Conservation (phyloP, 1,284 basidiomycete genomes). For the Cryptococcus neoformans region DNA sequence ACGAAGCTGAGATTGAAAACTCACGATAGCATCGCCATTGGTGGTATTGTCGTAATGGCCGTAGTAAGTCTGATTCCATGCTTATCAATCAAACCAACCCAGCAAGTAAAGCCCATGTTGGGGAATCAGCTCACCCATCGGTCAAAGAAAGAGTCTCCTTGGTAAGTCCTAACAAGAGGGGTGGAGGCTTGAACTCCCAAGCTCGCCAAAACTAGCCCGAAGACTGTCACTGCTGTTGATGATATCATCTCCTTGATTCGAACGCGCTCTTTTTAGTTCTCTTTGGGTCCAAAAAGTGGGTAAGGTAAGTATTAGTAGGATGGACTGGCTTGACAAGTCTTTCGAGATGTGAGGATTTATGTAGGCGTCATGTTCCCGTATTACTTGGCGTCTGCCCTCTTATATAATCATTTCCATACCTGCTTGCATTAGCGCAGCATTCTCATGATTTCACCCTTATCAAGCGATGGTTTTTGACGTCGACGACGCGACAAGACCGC, state of each 20-base stretch:
- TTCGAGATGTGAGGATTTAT: too few relatives aligned
- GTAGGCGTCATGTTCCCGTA: too few relatives aligned
- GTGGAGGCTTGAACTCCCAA: constrained; percentile 5
- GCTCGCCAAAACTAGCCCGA: constrained; percentile 4
- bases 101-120: not conserved
- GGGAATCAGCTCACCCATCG: constrained; percentile 16
- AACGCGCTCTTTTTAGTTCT: not conserved
- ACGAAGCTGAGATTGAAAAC: not conserved
- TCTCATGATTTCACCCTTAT: too few relatives aligned
- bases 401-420: too few relatives aligned
- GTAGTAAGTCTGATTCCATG: constrained; percentile 10
- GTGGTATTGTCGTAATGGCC: constrained; percentile 16
- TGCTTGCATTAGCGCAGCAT: too few relatives aligned
- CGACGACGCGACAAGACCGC: too few relatives aligned
- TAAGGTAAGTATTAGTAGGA: too few relatives aligned
- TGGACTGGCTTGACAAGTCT: too few relatives aligned
- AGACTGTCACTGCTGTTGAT: not conserved
- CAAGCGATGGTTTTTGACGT: too few relatives aligned
- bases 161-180: constrained; percentile 12
- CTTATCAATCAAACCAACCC: not conserved
- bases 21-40: constrained; percentile 17
- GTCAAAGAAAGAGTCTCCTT: constrained; percentile 21
- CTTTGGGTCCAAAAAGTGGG: not conserved
- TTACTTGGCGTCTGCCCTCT: too few relatives aligned
- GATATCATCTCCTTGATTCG: not conserved